Evolutionary conservation across 2,329 filamentous ascomycete species (phyloP), one percentile per base, ranked within the genome.

Genomic region (Aspergillus quadricinctus): DNA sequence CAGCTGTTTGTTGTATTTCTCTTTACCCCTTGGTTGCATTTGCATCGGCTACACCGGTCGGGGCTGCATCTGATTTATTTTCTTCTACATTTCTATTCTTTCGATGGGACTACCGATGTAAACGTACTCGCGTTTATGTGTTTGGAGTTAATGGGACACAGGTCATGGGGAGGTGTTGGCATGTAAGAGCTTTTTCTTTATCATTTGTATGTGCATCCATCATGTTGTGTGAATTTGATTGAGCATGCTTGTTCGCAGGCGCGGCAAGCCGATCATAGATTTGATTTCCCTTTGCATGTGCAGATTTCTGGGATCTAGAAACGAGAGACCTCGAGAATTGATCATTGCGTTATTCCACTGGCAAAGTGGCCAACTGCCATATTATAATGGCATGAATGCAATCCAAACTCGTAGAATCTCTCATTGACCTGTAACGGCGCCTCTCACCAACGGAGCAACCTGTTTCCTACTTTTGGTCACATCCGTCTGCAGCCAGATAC

Each of bases 391-490:
- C 14, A 37, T 14, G 14, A 6, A 37, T 37, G 31, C 14, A 37
- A 31, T 31, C 6, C 14, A 17, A 14, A 37, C 31, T 37, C 31
- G 6, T 37, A 7, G 31, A 46, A 46, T 25, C 19, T 23, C 9
- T 56, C 54, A 68, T 35, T 66, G 35, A 35, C 60, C 62, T 17
- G 66, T 52, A 46, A 78, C 70, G 1, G 78, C 77, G 60, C 78
- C 75, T 60, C 84, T 77, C 51, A 87, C 64, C 65, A 87, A 64
- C 52, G 85, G 85, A 17, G 79, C 85, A 50, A 87, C 83, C 71
- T 82, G 81, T 71, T 88, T 88, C 60, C 85, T 77, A 66, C 83
- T 87, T 59, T 83, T 81, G 48, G 78, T 77, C 46, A 83, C 72
- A 58, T 84, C 78, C 17, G 71, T 73, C 69, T 87, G 84, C 61